These are phyloP conservation scores for Thecaphora frezii DNA, from an alignment of 1,284 basidiomycete species.

Conservation along the genomic window DNA sequence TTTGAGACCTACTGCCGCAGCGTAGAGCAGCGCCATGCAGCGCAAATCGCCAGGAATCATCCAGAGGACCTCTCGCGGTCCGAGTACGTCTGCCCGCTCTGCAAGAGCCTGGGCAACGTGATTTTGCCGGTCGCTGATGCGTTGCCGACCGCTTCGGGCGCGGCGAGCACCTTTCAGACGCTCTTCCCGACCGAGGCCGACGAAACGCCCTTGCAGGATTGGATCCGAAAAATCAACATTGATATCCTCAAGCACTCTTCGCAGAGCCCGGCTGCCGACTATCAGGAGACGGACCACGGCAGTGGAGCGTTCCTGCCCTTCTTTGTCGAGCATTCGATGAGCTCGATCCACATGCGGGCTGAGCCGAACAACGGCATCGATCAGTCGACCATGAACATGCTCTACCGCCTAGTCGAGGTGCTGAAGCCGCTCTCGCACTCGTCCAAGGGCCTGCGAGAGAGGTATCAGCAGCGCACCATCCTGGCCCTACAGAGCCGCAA, in stretches of 20 bases:
- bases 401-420: slow-evolving; percentile 50
- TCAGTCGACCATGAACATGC: slow-evolving; percentile 44
- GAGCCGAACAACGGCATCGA: slow-evolving; percentile 30
- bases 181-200: slow-evolving; percentile 22
- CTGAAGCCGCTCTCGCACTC: slow-evolving; percentile 48
- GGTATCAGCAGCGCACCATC: slow-evolving; percentile 45
- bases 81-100: slow-evolving; percentile 97
- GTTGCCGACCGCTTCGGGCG: slow-evolving; percentile 3
- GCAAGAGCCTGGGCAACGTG: slow-evolving; percentile 93
- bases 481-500: slow-evolving; percentile 44
- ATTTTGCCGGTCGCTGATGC: slow-evolving; percentile 74
- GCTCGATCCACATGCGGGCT: slow-evolving; percentile 27
- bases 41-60: slow-evolving; percentile 88
- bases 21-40: slow-evolving; percentile 82
- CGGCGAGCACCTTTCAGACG: slow-evolving; percentile 5
- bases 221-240: slow-evolving; percentile 59
- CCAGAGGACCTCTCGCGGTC: slow-evolving; percentile 88
- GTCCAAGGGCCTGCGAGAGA: slow-evolving; percentile 28
- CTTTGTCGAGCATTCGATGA: slow-evolving; percentile 35
- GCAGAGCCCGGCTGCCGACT: slow-evolving; percentile 31
- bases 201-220: slow-evolving; percentile 45
- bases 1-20: slow-evolving; percentile 87
- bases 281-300: slow-evolving; percentile 47
- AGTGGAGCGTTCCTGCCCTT: slow-evolving; percentile 54
- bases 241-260: slow-evolving; percentile 55